A percentile compares a stretch with the other conserved stretches of the same genome.
Evolutionary conservation across 441 rosid species (phyloP).

Genomic region (Raphanus hybrid): DNA sequence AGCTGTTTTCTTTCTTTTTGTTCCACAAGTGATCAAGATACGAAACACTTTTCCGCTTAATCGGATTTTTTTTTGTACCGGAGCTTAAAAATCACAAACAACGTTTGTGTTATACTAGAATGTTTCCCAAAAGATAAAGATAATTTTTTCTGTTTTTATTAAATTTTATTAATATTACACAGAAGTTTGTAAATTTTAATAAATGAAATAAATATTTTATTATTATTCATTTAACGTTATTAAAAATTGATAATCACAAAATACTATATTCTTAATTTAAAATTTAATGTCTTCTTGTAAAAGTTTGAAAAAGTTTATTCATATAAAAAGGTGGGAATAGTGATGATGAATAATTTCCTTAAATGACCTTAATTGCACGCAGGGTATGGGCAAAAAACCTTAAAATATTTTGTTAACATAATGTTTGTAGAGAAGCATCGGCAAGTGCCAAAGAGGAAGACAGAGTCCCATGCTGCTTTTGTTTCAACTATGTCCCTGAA

Average conservation of each 20-base stretch:
- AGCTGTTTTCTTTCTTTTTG: conserved; percentile 2
- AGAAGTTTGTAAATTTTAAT: neutral
- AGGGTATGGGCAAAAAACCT: conserved; percentile 1
- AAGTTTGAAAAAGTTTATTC: neutral
- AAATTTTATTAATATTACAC: neutral
- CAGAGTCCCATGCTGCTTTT: conserved; percentile 51
- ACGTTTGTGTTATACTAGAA: neutral
- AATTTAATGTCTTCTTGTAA: neutral
- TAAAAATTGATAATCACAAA: neutral
- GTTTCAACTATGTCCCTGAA: conserved; percentile 39
- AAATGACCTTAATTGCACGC: neutral
- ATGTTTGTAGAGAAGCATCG: conserved; percentile 47
- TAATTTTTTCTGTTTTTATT: neutral
- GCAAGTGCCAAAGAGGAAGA: conserved; percentile 56
- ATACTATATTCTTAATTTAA: neutral
- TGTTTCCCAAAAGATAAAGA: neutral
- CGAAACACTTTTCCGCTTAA: neutral
- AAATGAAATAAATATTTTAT: neutral
- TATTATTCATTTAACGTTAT: neutral
- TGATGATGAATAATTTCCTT: neutral
- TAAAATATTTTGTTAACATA: neutral
- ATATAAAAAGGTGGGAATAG: neutral
- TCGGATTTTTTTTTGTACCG: neutral
- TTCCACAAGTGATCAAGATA: neutral
- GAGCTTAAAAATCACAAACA: neutral